Conservation (phyloP, 148 eudicot species). For the Talinum fruticosum region DNA sequence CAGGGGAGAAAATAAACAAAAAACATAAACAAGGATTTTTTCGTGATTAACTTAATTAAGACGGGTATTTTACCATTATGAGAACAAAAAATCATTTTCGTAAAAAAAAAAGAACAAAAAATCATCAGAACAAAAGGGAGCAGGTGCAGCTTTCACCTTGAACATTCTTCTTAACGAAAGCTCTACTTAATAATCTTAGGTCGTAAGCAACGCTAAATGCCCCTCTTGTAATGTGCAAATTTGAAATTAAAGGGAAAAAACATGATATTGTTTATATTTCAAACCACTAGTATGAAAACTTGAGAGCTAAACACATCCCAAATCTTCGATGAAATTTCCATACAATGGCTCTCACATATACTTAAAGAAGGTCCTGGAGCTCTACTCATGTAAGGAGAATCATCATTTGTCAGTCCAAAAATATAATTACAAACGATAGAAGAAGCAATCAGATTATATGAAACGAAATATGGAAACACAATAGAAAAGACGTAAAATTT, state of each 20-base stretch:
- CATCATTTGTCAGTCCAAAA: neutral
- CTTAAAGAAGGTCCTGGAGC: neutral
- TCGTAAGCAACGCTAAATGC: neutral
- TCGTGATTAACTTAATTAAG: no score
- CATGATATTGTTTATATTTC: neutral
- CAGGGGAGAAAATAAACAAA: no score
- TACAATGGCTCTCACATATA: neutral
- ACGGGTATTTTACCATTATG: neutral
- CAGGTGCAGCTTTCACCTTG: neutral
- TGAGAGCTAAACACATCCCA: neutral
- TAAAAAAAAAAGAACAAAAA: no score
- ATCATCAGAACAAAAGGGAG: neutral
- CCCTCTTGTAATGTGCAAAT: slow-evolving; percentile 1
- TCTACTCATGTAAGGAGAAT: neutral
- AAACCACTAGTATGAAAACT: neutral
- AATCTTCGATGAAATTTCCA: neutral
- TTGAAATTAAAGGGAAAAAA: neutral
- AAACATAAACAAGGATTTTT: no score
- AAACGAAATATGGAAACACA: neutral
- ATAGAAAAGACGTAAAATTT: neutral
- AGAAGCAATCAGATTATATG: neutral
- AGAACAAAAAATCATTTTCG: no score
- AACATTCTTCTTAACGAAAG: neutral
- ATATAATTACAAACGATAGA: neutral
- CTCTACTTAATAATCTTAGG: neutral